Percentiles rank a stretch among this genome's conserved stretches.
Conservation (phyloP, 345 rosid species). For the Adansonia digitata region DNA sequence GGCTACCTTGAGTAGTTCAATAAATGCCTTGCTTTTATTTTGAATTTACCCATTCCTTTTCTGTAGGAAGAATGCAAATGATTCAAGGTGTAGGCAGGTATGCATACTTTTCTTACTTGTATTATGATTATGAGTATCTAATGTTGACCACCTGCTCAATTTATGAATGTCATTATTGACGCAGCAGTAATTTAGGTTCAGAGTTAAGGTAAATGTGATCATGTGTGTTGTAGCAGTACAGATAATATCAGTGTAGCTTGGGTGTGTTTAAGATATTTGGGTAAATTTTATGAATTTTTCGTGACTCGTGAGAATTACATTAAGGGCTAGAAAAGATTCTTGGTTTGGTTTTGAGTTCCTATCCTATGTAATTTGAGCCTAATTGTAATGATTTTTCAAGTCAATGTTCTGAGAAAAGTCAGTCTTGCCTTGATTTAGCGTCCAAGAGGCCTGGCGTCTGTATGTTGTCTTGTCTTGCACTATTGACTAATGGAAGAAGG, state of each 20-base stretch:
- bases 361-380: not conserved
- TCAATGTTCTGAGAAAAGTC: not conserved
- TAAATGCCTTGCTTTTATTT: constrained; percentile 3
- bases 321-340: not conserved
- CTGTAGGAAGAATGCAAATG: constrained; percentile 38
- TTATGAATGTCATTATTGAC: constrained; percentile 3
- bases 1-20: constrained; percentile 2
- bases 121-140: not conserved
- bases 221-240: not conserved
- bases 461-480: not conserved
- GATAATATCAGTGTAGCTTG: constrained; percentile 1
- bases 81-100: constrained; percentile 47
- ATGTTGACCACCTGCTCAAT: not conserved
- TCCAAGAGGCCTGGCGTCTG: not conserved
- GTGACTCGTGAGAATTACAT: not conserved
- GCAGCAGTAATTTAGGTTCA: constrained; percentile 1
- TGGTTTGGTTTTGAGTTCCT: not conserved
- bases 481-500: not conserved
- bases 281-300: not conserved
- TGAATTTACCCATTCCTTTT: constrained; percentile 11
- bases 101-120: not conserved
- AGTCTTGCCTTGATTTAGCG: not conserved
- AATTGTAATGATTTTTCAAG: not conserved
- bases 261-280: not conserved
- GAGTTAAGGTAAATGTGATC: not conserved